A percentile compares a stretch with the other conserved stretches of the same genome.
These are phyloP conservation scores for Phytophthora pluvialis DNA, from an alignment of 352 stramenopile species.

Conservation along the genomic window DNA sequence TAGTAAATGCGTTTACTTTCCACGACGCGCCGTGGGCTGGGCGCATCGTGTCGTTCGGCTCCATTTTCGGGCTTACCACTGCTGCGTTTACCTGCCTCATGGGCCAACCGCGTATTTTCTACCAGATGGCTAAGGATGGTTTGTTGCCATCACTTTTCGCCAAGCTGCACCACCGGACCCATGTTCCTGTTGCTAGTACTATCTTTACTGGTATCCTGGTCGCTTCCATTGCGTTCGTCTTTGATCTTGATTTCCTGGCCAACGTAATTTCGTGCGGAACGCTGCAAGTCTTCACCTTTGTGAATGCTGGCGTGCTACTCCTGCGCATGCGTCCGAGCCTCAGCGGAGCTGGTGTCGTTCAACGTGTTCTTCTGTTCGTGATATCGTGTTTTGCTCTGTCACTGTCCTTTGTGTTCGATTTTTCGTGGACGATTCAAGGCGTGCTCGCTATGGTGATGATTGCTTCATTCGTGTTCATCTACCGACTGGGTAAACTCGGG, in stretches of 20 bases:
- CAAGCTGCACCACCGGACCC: constrained; percentile 62
- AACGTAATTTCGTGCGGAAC: constrained; percentile 93
- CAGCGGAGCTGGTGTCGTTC: constrained; percentile 48
- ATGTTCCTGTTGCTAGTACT: constrained; percentile 83
- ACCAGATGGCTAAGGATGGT: constrained; percentile 91
- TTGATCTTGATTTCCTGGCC: constrained; percentile 91
- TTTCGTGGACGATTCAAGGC: constrained; percentile 57
- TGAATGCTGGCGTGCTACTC: constrained; percentile 91
- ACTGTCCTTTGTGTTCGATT: constrained; percentile 71
- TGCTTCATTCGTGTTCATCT: constrained; percentile 55
- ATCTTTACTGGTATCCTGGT: constrained; percentile 89
- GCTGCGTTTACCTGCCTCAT: constrained; percentile 92
- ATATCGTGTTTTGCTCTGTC: constrained; percentile 63
- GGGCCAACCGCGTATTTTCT: constrained; percentile 93
- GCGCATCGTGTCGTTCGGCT: constrained; percentile 90
- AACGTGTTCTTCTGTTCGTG: constrained; percentile 69
- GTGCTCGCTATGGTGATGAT: constrained; percentile 41
- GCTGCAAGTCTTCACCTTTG: constrained; percentile 93
- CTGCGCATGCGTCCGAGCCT: constrained; percentile 66
- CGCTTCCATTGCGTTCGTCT: constrained; percentile 83
- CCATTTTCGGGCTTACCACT: constrained; percentile 93
- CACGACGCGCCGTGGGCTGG: constrained; percentile 75
- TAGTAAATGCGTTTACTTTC: constrained; percentile 87
- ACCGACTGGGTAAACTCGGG: constrained; percentile 65
- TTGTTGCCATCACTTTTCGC: constrained; percentile 72